Base-by-base conservation (phyloP, 306 rosid genomes). In the Cicer bijugum region DNA sequence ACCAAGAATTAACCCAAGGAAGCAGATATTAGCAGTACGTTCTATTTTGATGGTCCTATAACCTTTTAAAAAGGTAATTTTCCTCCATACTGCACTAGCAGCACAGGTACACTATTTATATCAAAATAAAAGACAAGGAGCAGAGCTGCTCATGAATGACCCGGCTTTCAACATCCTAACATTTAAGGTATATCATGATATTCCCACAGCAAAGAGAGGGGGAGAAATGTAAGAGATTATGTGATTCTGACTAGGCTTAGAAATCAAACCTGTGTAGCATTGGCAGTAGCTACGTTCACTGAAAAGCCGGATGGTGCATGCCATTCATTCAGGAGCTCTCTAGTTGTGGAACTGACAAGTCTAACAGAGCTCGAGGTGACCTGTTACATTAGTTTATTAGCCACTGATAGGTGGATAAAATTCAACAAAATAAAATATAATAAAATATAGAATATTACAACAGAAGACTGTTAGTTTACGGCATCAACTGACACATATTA, bases 231-330 rank as follows among this genome's bases (percentile, higher is more conserved):
- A 39, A 68, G 33, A 56, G 35, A 52, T 42, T 14, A 9, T 35
- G 48, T 39, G 15, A 52, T 40, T 53, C 73, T 56, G 69, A 55
- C 55, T 59, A 75, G 12, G 50, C 46, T 47, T 19, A 19, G 35
- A 69, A 59, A 48, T 46, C 82, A 72, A 68, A 94, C 99, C 97
- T 91, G 99, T 63, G 95, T 84, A 56, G 96, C 89, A 87, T 94
- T 94, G 67, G 99, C 97, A 71, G 99, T 94, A 35, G 97, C 97
- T 50, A 91, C 97, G 53, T 90, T 94, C 63, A 94, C 86, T 12
- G 99, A 91, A 86, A 67, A 87, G 77, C 92, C 94, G 42, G 87
- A 62, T 23, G 93, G 99, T 78, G 97, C 93, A 76, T 74, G 64
- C 99, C 99, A 94, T 67, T 94, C 96, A 46, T 90, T 19, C 57